phyloP scores from a whole-genome alignment of 2,329 filamentous ascomycete genomes.

The Aspergillus tanneri region DNA sequence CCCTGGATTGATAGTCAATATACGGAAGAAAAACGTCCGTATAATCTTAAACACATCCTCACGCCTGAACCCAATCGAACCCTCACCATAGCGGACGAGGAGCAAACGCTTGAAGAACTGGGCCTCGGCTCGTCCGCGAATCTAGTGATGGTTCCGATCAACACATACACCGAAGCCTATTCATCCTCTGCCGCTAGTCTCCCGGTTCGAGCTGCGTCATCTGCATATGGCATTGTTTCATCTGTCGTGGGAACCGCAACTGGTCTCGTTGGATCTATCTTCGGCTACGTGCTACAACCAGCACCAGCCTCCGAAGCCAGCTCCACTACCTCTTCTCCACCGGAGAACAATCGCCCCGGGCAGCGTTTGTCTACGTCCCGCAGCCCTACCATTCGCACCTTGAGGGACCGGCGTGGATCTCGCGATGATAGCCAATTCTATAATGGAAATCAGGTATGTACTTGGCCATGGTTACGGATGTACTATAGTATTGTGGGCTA shows the following conservation, averaged over 20 bases:
- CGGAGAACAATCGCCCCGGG: background rate
- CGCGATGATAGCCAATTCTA: constrained; percentile 71
- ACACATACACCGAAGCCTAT: constrained; percentile 61
- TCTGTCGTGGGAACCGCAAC: constrained; percentile 45
- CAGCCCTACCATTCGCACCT: constrained; percentile 50
- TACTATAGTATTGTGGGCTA: background rate
- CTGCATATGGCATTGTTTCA: constrained; percentile 44
- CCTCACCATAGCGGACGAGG: constrained; percentile 74
- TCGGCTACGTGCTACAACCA: constrained; percentile 42
- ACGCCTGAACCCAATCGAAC: constrained; percentile 73
- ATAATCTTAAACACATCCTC: constrained; percentile 80
- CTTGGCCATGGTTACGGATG: background rate
- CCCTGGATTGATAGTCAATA: constrained; percentile 71
- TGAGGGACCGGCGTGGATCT: constrained; percentile 56
- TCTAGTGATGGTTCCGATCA: constrained; percentile 73
- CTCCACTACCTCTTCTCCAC: constrained; percentile 6
- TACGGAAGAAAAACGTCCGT: constrained; percentile 61
- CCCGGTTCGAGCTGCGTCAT: constrained; percentile 43
- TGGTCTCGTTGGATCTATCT: constrained; percentile 44
- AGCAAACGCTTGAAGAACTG: constrained; percentile 64
- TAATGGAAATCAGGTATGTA: constrained; percentile 81
- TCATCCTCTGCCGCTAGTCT: constrained; percentile 38
- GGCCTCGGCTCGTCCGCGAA: constrained; percentile 77
- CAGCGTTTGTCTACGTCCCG: constrained; percentile 13
- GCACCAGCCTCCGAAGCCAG: constrained; percentile 12